Conservation (phyloP, 805 yeast species). For the Wickerhamiella dianesei region DNA sequence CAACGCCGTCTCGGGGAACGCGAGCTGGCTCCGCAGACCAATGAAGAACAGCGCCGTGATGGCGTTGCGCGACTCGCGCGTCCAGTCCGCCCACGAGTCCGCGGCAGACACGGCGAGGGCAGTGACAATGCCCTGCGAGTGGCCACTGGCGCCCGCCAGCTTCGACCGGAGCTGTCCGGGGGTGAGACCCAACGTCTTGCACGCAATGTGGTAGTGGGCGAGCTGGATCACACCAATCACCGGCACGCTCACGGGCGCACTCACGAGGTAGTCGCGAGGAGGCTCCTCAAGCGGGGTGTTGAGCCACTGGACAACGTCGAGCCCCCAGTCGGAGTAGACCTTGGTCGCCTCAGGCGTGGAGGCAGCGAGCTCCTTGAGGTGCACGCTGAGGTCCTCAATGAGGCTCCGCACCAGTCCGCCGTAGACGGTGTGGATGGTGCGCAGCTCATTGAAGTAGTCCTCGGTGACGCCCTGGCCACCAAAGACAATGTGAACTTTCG, state of each 20-base stretch:
- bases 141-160: constrained; percentile 36
- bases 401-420: constrained; percentile 61
- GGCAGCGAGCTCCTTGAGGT: constrained; percentile 53
- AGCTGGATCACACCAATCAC: constrained; percentile 90
- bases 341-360: constrained; percentile 67
- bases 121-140: constrained; percentile 53
- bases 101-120: constrained; percentile 79
- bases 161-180: constrained; percentile 75
- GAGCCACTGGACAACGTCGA: constrained; percentile 81
- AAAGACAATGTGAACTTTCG: constrained; percentile 68
- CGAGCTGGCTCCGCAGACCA: constrained; percentile 81
- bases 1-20: constrained; percentile 84
- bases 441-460: constrained; percentile 91
- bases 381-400: constrained; percentile 52
- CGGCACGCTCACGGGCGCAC: constrained; percentile 95
- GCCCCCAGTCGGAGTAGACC: constrained; percentile 75
- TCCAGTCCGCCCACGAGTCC: constrained; percentile 75
- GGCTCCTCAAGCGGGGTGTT: constrained; percentile 64
- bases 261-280: constrained; percentile 69
- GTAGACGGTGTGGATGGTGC: constrained; percentile 69
- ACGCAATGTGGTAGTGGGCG: constrained; percentile 81
- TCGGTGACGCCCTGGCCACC: constrained; percentile 99
- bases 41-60: constrained; percentile 78
- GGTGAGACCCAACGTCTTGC: constrained; percentile 66
- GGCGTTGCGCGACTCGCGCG: constrained; percentile 57